Evolutionary conservation across 208 protist genomes (phyloP).

Genomic region (Sergeia podlipaevii): DNA sequence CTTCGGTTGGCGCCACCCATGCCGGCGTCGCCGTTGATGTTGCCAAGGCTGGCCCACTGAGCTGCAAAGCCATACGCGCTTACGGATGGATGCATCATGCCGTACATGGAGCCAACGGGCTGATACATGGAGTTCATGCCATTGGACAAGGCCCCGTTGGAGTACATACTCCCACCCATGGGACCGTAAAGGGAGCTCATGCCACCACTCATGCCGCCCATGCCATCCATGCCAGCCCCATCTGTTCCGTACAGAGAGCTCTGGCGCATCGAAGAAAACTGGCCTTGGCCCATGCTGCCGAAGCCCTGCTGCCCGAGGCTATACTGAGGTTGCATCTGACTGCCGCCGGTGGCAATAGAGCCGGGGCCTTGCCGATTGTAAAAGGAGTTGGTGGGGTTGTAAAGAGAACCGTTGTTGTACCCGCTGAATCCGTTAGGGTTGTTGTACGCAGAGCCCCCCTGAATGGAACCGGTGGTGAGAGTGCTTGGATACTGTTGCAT

Average conservation of each 20-base stretch:
- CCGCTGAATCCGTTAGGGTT: too few species aligned
- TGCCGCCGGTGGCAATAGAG: background rate
- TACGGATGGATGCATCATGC: slow-evolving; percentile 5
- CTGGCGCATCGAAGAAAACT: background rate
- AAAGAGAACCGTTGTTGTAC: too few species aligned
- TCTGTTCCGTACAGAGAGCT: background rate
- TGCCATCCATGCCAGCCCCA: slow-evolving; percentile 29
- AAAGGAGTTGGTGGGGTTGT: too few species aligned
- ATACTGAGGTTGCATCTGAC: too few species aligned
- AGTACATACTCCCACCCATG: slow-evolving; percentile 10
- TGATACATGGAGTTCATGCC: slow-evolving; percentile 10
- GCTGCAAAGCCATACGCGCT: slow-evolving; percentile 43
- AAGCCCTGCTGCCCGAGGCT: background rate
- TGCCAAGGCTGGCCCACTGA: slow-evolving; percentile 61
- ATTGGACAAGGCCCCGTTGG: too few species aligned
- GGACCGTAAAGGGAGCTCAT: slow-evolving; percentile 32
- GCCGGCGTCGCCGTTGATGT: slow-evolving; percentile 24
- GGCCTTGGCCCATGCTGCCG: slow-evolving; percentile 14
- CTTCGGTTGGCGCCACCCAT: slow-evolving; percentile 23
- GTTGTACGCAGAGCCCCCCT: too few species aligned
- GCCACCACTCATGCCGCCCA: slow-evolving; percentile 10
- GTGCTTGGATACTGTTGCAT: too few species aligned
- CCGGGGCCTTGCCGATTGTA: too few species aligned
- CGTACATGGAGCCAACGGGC: slow-evolving; percentile 17
- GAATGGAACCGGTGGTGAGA: too few species aligned